Evolutionary conservation across 805 yeast species (phyloP).

Genomic region (Teunomyces funiuensis): DNA sequence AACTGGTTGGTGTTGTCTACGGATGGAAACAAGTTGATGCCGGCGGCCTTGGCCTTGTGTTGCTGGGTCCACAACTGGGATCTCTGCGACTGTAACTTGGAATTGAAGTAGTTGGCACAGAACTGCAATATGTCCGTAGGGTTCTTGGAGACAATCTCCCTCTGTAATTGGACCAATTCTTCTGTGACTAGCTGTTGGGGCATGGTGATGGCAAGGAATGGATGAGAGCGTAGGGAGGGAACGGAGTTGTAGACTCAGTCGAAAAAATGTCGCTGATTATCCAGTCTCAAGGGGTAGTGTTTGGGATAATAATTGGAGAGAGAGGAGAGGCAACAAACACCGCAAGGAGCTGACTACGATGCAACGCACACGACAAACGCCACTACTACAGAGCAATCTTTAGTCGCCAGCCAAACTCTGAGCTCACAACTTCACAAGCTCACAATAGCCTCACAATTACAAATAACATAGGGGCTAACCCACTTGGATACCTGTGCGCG

Average conservation of each 20-base stretch:
- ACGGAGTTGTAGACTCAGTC: background rate
- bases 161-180: slow-evolving; percentile 64
- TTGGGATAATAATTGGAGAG: background rate
- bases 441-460: too few relatives aligned
- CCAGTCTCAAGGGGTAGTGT: slow-evolving; percentile 1
- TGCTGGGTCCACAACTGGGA: slow-evolving; percentile 51
- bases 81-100: slow-evolving; percentile 61
- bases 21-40: slow-evolving; percentile 46
- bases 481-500: too few relatives aligned
- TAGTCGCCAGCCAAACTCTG: too few relatives aligned
- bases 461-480: too few relatives aligned
- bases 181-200: slow-evolving; percentile 25
- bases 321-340: background rate
- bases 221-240: slow-evolving; percentile 1
- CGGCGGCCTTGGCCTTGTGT: slow-evolving; percentile 48
- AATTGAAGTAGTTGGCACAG: slow-evolving; percentile 70
- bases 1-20: slow-evolving; percentile 35
- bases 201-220: slow-evolving; percentile 9
- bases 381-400: too few relatives aligned
- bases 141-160: slow-evolving; percentile 48
- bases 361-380: too few relatives aligned
- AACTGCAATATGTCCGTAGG: slow-evolving; percentile 74
- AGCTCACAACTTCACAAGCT: too few relatives aligned
- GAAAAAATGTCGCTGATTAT: slow-evolving; percentile 3
- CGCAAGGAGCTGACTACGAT: too few relatives aligned